Base-by-base conservation (phyloP, 2,329 filamentous ascomycete species). In the Fusarium acutatum region DNA sequence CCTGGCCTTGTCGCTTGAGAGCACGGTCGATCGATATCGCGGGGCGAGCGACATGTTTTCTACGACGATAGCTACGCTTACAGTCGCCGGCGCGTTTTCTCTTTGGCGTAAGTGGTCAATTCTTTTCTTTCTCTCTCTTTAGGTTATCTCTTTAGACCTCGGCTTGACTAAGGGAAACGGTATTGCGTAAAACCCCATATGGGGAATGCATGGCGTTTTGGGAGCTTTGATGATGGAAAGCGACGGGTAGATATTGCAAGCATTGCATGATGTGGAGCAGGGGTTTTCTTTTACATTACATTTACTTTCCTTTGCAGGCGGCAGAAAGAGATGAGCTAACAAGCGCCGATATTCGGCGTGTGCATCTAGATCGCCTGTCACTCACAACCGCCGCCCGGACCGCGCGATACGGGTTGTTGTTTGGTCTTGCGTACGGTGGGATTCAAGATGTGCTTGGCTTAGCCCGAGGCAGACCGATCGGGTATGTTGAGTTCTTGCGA, bases 61-160 rank as follows among this genome's bases (percentile, higher is more conserved):
- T 73, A 97, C 94, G 2, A 90, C 94, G 11, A 87, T 95, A 65
- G 95, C 96, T 32, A 95, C 94, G 52, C 85, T 97, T 81, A 93
- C 93, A 0, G 92, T 96, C 40, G 94, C 95, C 2, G 96, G 96
- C 5, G 87, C 91, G 14, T 98, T 97, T 86, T 97, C 95, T 80
- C 84, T 95, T 66, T 93, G 93, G 89, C 93, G 94, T 95, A 87
- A 80, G 92, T 86, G 53, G 49, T 57, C 26, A 61, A 34, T 47
- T 66, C 53, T 44, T 32, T 35, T 38, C 17, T 20, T 28, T 35
- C 26, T 17, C 20, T 15, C 40, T 35, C n/a, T 35, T 26, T 52
- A 52, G 49, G 18, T 52, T 20, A 40, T 24, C 28, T 28, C 18
- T 15, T 20, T 35, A 35, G 32, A 47, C 66, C 59, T 73, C 53